These are phyloP conservation scores for Drechslerella coelobrocha DNA, from an alignment of 2,329 filamentous ascomycete genomes.

Conservation along the genomic window DNA sequence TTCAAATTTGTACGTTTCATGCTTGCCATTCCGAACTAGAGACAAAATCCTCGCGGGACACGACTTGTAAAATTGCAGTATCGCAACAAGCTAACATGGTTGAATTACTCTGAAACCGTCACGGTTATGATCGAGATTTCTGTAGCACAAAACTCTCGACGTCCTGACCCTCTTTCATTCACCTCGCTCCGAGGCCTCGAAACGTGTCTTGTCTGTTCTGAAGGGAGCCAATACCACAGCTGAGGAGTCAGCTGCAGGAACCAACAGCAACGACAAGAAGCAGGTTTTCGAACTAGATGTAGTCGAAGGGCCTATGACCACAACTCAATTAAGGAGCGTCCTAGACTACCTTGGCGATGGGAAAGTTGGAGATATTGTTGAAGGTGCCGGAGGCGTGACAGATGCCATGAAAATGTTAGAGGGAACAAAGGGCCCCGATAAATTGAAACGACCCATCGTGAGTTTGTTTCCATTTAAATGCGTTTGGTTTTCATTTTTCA, in stretches of 20 bases:
- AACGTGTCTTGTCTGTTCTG: slow-evolving; percentile 75
- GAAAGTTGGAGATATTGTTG: slow-evolving; percentile 70
- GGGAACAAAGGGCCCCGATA: slow-evolving; percentile 61
- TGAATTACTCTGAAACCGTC: not conserved
- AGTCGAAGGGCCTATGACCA: slow-evolving; percentile 73
- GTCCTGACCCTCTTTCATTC: slow-evolving; percentile 97
- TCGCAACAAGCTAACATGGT: slow-evolving; percentile 6
- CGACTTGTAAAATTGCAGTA: not conserved
- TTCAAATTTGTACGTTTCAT: slow-evolving; percentile 38
- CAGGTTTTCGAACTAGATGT: slow-evolving; percentile 82
- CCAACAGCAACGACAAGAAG: slow-evolving; percentile 60
- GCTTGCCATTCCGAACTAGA: not conserved
- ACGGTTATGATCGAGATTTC: not conserved
- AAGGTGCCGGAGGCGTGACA: slow-evolving; percentile 73
- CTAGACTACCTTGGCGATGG: slow-evolving; percentile 77
- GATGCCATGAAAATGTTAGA: slow-evolving; percentile 84
- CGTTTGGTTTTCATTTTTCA: too few relatives aligned
- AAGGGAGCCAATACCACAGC: slow-evolving; percentile 78
- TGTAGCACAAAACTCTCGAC: slow-evolving; percentile 79
- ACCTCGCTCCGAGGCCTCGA: slow-evolving; percentile 74
- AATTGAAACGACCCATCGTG: slow-evolving; percentile 68
- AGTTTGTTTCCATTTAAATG: slow-evolving; percentile 71
- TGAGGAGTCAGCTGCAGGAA: slow-evolving; percentile 65
- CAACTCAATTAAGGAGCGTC: slow-evolving; percentile 82
- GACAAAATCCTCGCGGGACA: not conserved